A percentile compares a stretch with the other conserved stretches of the same genome.
Conservation (phyloP, 768 basidiomycete species). For the Nidularia pulvinata region DNA sequence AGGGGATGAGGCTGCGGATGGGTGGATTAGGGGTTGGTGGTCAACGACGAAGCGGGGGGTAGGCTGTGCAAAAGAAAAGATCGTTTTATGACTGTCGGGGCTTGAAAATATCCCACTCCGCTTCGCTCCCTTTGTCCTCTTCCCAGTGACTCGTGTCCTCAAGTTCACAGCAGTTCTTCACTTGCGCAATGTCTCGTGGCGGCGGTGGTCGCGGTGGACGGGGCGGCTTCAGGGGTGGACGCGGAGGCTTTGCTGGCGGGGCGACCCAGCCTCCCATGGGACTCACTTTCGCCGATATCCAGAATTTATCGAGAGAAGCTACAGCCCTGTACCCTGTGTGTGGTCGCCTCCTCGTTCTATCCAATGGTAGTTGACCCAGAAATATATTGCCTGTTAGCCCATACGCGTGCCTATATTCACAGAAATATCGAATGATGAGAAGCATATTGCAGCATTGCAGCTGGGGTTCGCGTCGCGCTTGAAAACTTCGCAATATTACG, state of each 20-base stretch:
- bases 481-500: conserved; percentile 70
- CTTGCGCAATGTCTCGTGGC: conserved; percentile 33
- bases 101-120: conserved; percentile 29
- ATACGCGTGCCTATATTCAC: conserved; percentile 70
- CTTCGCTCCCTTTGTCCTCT: conserved; percentile 4
- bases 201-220: conserved; percentile 35
- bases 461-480: conserved; percentile 65
- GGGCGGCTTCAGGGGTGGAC: conserved; percentile 41
- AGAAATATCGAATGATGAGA: conserved; percentile 66
- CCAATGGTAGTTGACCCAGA: too few species aligned
- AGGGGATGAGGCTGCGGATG: conserved; percentile 10
- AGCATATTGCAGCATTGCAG: conserved; percentile 64
- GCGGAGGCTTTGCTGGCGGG: conserved; percentile 61
- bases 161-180: background rate
- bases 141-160: background rate
- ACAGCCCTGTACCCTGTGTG: conserved; percentile 84
- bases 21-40: conserved; percentile 27
- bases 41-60: conserved; percentile 23
- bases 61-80: conserved; percentile 17
- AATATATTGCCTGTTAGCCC: conserved; percentile 36
- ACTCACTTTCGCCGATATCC: conserved; percentile 78
- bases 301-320: conserved; percentile 73
- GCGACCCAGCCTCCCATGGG: conserved; percentile 70
- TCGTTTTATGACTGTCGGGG: conserved; percentile 33
- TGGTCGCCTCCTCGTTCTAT: conserved; percentile 11